Conservation (phyloP, 164 flowering plant species). For the Chimonanthus praecox region DNA sequence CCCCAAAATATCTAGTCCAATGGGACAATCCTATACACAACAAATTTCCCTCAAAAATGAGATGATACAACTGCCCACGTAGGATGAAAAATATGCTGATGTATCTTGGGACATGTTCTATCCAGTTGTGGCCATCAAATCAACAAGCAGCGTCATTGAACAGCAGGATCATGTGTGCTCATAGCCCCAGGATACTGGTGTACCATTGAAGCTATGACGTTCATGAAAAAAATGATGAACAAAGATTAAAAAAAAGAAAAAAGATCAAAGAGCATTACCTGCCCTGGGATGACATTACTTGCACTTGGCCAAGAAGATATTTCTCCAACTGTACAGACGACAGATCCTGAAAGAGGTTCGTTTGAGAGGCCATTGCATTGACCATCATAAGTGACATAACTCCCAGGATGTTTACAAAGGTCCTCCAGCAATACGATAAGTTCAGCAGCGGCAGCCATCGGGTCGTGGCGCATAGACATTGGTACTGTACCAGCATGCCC, state of each 20-base stretch:
- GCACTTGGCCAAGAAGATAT: slow-evolving; percentile 97
- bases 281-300: slow-evolving; percentile 98
- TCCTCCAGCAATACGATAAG: slow-evolving; percentile 69
- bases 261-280: slow-evolving; percentile 42
- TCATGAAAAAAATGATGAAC: too few relatives aligned
- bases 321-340: slow-evolving; percentile 97
- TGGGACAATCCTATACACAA: neutral
- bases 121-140: neutral
- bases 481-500: slow-evolving; percentile 99
- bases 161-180: neutral
- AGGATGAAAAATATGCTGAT: neutral
- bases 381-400: slow-evolving; percentile 47
- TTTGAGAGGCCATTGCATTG: slow-evolving; percentile 35
- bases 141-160: neutral
- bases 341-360: slow-evolving; percentile 64
- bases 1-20: neutral
- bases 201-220: neutral
- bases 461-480: slow-evolving; percentile 92
- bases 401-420: slow-evolving; percentile 73
- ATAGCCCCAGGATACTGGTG: neutral
- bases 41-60: too few relatives aligned
- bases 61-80: neutral
- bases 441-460: slow-evolving; percentile 96
- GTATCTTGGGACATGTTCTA: neutral
- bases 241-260: neutral